A percentile compares a stretch with the other conserved stretches of the same genome.
Evolutionary conservation across 306 rosid species (phyloP).

Genomic region (Malus sieversii): DNA sequence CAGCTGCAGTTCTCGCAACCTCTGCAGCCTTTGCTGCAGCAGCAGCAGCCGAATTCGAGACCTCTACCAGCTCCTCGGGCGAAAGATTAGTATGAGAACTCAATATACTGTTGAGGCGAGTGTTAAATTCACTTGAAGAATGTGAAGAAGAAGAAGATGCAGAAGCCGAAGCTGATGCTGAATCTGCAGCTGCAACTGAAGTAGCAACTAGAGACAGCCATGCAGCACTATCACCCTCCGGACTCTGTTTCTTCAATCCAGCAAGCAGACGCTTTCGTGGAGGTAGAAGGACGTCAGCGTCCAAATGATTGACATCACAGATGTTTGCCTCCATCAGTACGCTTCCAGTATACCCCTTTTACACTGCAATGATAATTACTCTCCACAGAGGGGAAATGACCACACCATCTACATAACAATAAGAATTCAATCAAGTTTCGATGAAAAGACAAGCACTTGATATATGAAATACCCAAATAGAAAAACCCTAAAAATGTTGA

Average conservation of each 20-base stretch:
- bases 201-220: slow-evolving; percentile 50
- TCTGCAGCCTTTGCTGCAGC: slow-evolving; percentile 69
- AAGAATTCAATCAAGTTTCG: not conserved
- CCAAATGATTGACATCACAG: slow-evolving; percentile 70
- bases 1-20: slow-evolving; percentile 73
- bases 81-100: slow-evolving; percentile 61
- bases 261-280: slow-evolving; percentile 96
- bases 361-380: slow-evolving; percentile 30
- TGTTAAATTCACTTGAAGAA: slow-evolving; percentile 54
- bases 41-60: slow-evolving; percentile 52
- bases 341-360: slow-evolving; percentile 11
- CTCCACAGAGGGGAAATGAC: slow-evolving; percentile 24
- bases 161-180: slow-evolving; percentile 10
- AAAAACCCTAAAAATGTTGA: not conserved
- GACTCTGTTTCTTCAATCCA: slow-evolving; percentile 79
- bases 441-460: not conserved
- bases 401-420: slow-evolving; percentile 22
- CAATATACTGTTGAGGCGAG: slow-evolving; percentile 57
- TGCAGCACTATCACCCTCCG: slow-evolving; percentile 45
- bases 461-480: not conserved
- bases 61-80: slow-evolving; percentile 62
- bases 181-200: slow-evolving; percentile 31
- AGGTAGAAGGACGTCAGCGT: slow-evolving; percentile 87
- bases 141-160: slow-evolving; percentile 44
- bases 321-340: slow-evolving; percentile 65